These are phyloP conservation scores for Coelastrella sp. DNA, from an alignment of 139 green algal genomes.

Conservation along the genomic window DNA sequence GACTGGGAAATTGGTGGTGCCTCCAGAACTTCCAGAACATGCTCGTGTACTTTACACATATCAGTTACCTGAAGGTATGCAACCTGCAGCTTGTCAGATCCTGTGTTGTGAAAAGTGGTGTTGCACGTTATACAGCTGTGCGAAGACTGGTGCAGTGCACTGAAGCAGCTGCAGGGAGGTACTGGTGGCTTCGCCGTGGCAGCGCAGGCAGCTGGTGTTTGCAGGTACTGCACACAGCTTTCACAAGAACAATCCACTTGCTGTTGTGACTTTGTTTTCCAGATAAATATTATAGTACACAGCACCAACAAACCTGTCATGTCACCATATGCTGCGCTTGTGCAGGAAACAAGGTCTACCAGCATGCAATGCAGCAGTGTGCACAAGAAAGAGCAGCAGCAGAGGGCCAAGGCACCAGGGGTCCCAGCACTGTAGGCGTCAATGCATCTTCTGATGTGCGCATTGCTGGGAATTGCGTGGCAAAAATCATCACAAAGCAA, in stretches of 20 bases:
- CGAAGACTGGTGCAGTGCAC: too few species aligned
- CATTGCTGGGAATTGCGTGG: not conserved
- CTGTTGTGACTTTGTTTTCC: too few species aligned
- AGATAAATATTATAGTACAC: too few species aligned
- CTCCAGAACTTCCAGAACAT: constrained; percentile 8
- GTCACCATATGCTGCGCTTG: not conserved
- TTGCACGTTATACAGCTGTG: not conserved
- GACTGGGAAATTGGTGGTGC: not conserved
- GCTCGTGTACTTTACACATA: constrained; percentile 7
- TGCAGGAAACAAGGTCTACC: not conserved
- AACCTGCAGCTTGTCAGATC: not conserved
- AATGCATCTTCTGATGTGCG: not conserved
- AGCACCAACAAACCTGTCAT: not conserved
- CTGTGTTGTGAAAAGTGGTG: not conserved
- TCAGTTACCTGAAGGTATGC: not conserved
- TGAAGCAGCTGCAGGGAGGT: too few species aligned
- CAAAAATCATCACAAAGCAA: not conserved
- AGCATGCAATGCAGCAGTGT: not conserved
- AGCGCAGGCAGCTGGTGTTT: too few species aligned
- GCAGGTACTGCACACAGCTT: too few species aligned
- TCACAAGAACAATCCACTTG: too few species aligned
- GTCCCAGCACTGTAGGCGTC: not conserved
- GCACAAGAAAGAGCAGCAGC: constrained; percentile 16
- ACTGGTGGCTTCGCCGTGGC: too few species aligned
- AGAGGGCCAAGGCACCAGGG: not conserved